Base-by-base conservation (phyloP, 805 yeast genomes). In the Metschnikowia sp. region DNA sequence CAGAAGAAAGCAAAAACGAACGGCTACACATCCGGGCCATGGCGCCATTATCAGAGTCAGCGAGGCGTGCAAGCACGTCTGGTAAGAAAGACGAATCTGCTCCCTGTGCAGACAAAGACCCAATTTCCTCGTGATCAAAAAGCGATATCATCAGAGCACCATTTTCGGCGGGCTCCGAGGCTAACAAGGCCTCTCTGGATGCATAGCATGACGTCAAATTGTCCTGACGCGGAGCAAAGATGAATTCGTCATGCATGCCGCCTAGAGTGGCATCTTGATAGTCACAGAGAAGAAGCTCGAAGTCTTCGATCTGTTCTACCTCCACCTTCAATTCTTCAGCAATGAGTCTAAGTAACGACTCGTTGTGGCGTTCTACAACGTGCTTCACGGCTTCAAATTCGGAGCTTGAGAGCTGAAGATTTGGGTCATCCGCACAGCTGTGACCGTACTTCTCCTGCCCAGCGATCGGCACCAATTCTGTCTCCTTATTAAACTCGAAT, bases 41-140 rank as follows among this genome's bases (percentile, higher is more conserved):
- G 1, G 85, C 64, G 18, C 45, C 49, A 26, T 57, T 56, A 44
- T 60, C 55, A 32, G 56, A 44, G 30, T 50, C 59, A 1, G 90
- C 77, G 39, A 91, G 66, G 61, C 97, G 79, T 51, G 78, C 79
- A 44, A 91, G 64, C 32, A 88, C 76, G 56, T 89, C 86, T 19
- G 94, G 94, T 45, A 92, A 71, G 63, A 94, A 88, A 50, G 91
- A 86, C 1, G 97, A 89, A 60, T 88, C 91, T 1, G 99, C 99
- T 54, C 99, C 99, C 67, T 92, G 97, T 11, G 96, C 96, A 13
- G 96, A 86, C 8, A 82, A 75, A 1, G 97, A 90, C 0, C 99
- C 99, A 55, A 92, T 78, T 65, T 92, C 99, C 68, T 92, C 99
- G 65, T 94, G 98, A 64, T 92, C 99, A 65, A 94, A 92, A 50